Evolutionary conservation across 441 rosid genomes (phyloP).

Genomic region (Flueggea neowawraea): DNA sequence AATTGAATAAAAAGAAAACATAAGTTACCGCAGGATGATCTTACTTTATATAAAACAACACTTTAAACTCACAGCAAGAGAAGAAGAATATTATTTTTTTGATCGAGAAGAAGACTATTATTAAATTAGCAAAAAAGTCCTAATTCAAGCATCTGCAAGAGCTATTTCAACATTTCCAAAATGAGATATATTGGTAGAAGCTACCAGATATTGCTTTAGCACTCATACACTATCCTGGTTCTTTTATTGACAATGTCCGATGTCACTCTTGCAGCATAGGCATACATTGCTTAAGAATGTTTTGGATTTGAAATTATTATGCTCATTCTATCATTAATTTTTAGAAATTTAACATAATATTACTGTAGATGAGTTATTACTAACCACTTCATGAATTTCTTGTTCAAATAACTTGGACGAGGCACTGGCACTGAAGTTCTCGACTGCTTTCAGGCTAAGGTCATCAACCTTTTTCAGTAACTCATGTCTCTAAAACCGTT

Average conservation of each 20-base stretch:
- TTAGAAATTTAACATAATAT: background rate
- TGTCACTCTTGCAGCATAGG: too few species aligned
- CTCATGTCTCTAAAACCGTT: constrained; percentile 39
- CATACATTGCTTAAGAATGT: background rate
- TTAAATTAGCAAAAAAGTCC: background rate
- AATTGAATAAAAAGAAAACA: background rate
- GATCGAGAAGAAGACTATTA: too few species aligned
- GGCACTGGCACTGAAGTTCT: constrained; percentile 51
- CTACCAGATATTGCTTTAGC: too few species aligned
- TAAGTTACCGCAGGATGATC: background rate
- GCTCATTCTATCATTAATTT: background rate
- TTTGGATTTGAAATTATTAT: background rate
- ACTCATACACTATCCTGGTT: too few species aligned
- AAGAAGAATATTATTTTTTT: too few species aligned
- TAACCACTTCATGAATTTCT: constrained; percentile 84
- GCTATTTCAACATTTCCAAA: background rate
- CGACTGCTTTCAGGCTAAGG: constrained; percentile 52
- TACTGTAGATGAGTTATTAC: constrained; percentile 20
- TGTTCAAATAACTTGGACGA: constrained; percentile 67
- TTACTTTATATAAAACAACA: background rate
- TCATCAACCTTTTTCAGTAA: constrained; percentile 46
- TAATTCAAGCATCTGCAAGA: background rate
- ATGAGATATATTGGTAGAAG: too few species aligned
- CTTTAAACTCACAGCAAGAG: background rate
- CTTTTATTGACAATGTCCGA: too few species aligned